Conservation (phyloP, 2,329 filamentous ascomycete genomes). For the Stachybotrys elegans region DNA sequence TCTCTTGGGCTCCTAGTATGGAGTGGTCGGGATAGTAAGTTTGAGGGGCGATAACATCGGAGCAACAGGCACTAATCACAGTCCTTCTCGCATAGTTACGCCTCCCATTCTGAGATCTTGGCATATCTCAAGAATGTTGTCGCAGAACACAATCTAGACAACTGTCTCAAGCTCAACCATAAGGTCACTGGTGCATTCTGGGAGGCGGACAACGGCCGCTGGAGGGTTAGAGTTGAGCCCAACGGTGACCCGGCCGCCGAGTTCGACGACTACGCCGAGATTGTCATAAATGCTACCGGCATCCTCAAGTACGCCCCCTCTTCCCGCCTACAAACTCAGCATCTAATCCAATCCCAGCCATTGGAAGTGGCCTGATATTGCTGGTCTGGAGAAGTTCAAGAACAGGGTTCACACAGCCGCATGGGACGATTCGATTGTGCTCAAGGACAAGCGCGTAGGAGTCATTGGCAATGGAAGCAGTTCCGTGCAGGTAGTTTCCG, state of each 20-base stretch:
- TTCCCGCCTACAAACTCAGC: neutral
- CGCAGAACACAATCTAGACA: conserved; percentile 14
- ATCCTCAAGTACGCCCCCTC: conserved; percentile 8
- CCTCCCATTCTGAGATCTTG: conserved; percentile 14
- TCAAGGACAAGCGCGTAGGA: conserved; percentile 20
- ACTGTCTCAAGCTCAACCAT: conserved; percentile 15
- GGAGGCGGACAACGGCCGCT: conserved; percentile 11
- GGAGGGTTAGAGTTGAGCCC: conserved; percentile 6
- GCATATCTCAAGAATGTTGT: conserved; percentile 18
- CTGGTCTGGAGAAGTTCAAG: conserved; percentile 21
- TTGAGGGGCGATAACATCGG: neutral
- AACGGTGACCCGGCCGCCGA: conserved; percentile 5
- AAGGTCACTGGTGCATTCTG: conserved; percentile 13
- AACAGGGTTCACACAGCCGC: conserved; percentile 33
- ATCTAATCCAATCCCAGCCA: conserved; percentile 4
- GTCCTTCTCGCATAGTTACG: conserved; percentile 6
- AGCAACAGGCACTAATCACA: neutral
- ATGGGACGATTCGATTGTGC: conserved; percentile 27
- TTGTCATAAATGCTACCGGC: conserved; percentile 10
- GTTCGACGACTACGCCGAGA: conserved; percentile 9
- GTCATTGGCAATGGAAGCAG: conserved; percentile 27
- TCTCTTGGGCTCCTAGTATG: conserved; percentile 10
- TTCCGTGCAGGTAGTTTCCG: conserved; percentile 22
- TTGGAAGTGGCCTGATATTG: conserved; percentile 12
- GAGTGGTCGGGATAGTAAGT: conserved; percentile 10